Evolutionary conservation across 2,329 filamentous ascomycete species (phyloP).

Genomic region (Xylariaceae sp.): DNA sequence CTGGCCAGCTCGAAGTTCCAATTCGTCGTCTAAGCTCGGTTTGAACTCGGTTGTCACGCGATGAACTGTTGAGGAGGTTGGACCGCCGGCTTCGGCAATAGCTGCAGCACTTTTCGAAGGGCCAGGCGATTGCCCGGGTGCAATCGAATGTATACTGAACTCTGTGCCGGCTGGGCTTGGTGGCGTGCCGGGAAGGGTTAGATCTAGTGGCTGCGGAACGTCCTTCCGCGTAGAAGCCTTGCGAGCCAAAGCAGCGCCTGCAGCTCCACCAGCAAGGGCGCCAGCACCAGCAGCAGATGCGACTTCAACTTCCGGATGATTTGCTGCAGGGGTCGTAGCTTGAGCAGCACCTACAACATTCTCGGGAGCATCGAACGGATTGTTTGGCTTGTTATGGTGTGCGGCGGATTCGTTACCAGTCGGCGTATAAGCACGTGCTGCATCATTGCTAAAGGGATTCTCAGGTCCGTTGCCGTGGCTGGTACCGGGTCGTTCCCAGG

Average conservation of each 20-base stretch:
- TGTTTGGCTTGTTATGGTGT: slow-evolving; percentile 35
- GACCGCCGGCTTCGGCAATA: slow-evolving; percentile 65
- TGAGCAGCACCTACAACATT: slow-evolving; percentile 44
- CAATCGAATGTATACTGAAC: slow-evolving; percentile 60
- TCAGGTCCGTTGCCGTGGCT: slow-evolving; percentile 53
- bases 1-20: slow-evolving; percentile 78
- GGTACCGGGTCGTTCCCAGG: slow-evolving; percentile 53
- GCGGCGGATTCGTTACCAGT: slow-evolving; percentile 39
- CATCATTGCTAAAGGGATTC: slow-evolving; percentile 73
- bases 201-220: slow-evolving; percentile 53
- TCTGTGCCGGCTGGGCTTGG: slow-evolving; percentile 67
- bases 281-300: slow-evolving; percentile 43
- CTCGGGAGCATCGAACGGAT: slow-evolving; percentile 40
- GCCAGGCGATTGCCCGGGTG: slow-evolving; percentile 48
- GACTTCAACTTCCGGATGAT: slow-evolving; percentile 29
- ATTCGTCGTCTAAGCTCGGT: slow-evolving; percentile 89
- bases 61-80: slow-evolving; percentile 69
- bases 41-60: slow-evolving; percentile 94
- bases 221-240: slow-evolving; percentile 61
- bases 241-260: slow-evolving; percentile 47
- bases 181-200: slow-evolving; percentile 53
- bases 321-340: slow-evolving; percentile 35
- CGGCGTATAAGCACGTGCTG: slow-evolving; percentile 48
- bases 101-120: slow-evolving; percentile 58
- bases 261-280: slow-evolving; percentile 43